Conservation (phyloP, 2,329 filamentous ascomycete genomes). For the Dryadomyces sulphureus region DNA sequence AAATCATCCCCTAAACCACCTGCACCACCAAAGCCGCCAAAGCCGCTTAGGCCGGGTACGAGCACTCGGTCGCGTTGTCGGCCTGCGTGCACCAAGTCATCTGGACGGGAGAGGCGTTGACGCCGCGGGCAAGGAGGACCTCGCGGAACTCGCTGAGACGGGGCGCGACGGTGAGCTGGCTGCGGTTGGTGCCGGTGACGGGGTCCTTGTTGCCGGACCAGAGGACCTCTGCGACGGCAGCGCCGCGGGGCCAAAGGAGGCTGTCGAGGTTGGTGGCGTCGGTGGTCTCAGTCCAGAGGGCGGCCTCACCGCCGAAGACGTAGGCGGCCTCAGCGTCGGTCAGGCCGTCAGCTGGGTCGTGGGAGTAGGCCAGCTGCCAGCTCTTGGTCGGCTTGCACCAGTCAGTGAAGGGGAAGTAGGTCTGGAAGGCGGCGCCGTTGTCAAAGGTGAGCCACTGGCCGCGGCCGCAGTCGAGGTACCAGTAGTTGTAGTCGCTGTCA, state of each 20-base stretch:
- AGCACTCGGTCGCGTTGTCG: constrained; percentile 32
- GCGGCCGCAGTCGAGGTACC: constrained; percentile 74
- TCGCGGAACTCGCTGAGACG: constrained; percentile 64
- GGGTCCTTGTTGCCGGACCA: constrained; percentile 60
- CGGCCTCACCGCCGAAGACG: constrained; percentile 68
- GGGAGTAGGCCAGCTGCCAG: constrained; percentile 69
- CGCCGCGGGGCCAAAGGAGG: constrained; percentile 64
- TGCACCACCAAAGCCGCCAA: no score
- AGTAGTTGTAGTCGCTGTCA: constrained; percentile 62
- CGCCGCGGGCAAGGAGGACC: constrained; percentile 53
- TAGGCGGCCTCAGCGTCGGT: constrained; percentile 45
- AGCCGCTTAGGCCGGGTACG: constrained; percentile 13
- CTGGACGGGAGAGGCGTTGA: constrained; percentile 49
- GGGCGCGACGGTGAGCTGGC: constrained; percentile 53
- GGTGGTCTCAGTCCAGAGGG: constrained; percentile 68
- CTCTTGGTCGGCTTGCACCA: constrained; percentile 71
- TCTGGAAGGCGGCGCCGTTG: constrained; percentile 34
- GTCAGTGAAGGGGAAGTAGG: constrained; percentile 57
- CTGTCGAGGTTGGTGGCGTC: constrained; percentile 62
- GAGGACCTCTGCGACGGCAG: constrained; percentile 61
- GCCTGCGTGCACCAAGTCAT: constrained; percentile 60
- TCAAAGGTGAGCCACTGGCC: constrained; percentile 65
- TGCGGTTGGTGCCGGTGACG: constrained; percentile 50
- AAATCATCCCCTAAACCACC: no score
- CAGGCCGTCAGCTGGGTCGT: constrained; percentile 57